Evolutionary conservation across 345 rosid species (phyloP).

Genomic region (Iberis pinnata): DNA sequence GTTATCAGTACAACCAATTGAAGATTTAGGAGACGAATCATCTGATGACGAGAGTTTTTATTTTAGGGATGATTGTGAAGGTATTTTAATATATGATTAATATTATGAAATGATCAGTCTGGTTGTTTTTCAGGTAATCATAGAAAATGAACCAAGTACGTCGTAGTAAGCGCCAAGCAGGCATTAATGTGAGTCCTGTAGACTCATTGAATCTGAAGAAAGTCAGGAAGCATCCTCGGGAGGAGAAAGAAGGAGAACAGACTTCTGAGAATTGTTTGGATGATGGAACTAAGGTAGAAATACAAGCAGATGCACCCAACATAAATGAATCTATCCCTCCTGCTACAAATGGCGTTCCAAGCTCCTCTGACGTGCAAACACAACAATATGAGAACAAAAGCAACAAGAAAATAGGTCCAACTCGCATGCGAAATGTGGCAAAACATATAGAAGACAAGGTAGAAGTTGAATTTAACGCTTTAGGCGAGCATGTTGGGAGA

Average conservation of each 20-base stretch:
- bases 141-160: not conserved
- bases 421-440: too few species aligned
- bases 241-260: not conserved
- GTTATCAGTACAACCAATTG: not conserved
- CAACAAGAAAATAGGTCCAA: too few species aligned
- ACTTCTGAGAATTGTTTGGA: not conserved
- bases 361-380: not conserved
- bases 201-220: not conserved
- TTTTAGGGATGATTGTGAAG: not conserved
- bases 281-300: not conserved
- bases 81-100: not conserved
- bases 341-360: not conserved
- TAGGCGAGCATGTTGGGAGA: too few species aligned
- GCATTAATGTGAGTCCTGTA: not conserved
- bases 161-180: constrained; percentile 1
- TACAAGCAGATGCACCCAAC: too few species aligned
- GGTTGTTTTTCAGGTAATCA: constrained; percentile 5
- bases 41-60: not conserved
- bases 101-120: too few species aligned
- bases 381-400: not conserved
- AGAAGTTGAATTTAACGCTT: too few species aligned
- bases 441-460: too few species aligned
- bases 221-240: not conserved
- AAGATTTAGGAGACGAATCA: not conserved
- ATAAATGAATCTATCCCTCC: not conserved